phyloP scores from a whole-genome alignment of 2,329 filamentous ascomycete species.

The Neofusicoccum cordaticola region DNA sequence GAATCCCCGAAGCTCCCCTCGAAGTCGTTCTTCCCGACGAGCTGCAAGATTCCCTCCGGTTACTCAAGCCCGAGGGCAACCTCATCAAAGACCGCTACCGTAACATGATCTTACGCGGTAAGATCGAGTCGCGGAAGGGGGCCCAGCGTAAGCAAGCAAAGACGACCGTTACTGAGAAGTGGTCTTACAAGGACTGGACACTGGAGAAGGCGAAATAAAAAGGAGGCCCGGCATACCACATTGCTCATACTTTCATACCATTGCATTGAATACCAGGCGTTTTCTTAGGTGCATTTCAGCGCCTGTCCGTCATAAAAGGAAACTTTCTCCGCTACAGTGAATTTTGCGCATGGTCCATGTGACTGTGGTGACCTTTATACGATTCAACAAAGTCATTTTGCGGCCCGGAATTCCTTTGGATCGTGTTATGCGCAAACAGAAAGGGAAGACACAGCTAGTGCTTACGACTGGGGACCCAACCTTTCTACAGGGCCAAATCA shows the following conservation, averaged over 20 bases:
- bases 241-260: not conserved
- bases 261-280: slow-evolving; percentile 1
- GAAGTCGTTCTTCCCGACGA: slow-evolving; percentile 52
- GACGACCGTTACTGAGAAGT: slow-evolving; percentile 86
- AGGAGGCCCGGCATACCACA: not conserved
- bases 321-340: too few relatives aligned
- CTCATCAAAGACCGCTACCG: slow-evolving; percentile 88
- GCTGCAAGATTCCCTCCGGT: slow-evolving; percentile 48
- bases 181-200: slow-evolving; percentile 93
- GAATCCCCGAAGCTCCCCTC: slow-evolving; percentile 65
- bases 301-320: too few relatives aligned
- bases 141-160: slow-evolving; percentile 81
- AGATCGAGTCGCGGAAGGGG: slow-evolving; percentile 77
- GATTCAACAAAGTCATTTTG: too few relatives aligned
- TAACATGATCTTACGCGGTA: slow-evolving; percentile 82
- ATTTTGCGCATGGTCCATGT: too few relatives aligned
- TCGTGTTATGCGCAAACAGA: too few relatives aligned
- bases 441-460: too few relatives aligned
- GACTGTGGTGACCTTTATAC: too few relatives aligned
- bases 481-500: too few relatives aligned
- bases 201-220: slow-evolving; percentile 33
- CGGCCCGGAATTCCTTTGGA: too few relatives aligned
- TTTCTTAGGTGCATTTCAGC: not conserved
- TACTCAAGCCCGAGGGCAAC: slow-evolving; percentile 87
- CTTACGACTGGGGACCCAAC: too few relatives aligned